Percentiles rank a stretch among this genome's conserved stretches.
Evolutionary conservation across 2,329 filamentous ascomycete genomes (phyloP).

Genomic region (Cercospora janseana): DNA sequence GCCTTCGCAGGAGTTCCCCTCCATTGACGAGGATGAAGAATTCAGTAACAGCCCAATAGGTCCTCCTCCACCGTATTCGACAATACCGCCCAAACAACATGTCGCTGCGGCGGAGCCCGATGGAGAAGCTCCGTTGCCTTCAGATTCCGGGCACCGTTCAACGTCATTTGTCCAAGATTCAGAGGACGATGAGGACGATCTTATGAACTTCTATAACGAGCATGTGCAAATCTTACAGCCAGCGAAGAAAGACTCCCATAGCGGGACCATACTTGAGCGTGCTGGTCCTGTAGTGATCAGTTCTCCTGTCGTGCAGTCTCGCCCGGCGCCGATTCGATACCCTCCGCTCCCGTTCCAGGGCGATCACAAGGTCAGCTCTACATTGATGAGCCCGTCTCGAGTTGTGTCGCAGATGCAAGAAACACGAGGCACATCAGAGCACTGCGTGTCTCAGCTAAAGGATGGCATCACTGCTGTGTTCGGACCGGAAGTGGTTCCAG

Average conservation of each 20-base stretch:
- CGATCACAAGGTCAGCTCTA: background rate
- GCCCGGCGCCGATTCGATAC: background rate
- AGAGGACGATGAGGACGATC: slow-evolving; percentile 33
- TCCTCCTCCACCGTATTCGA: slow-evolving; percentile 48
- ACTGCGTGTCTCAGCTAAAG: too few species aligned
- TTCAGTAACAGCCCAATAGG: slow-evolving; percentile 21
- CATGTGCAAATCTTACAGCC: slow-evolving; percentile 4
- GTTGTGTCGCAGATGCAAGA: too few species aligned
- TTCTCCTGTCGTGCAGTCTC: slow-evolving; percentile 1
- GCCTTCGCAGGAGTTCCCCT: slow-evolving; percentile 36
- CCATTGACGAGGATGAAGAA: slow-evolving; percentile 40
- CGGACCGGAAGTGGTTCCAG: background rate
- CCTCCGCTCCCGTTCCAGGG: background rate
- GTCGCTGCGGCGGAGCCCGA: background rate
- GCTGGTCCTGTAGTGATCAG: background rate
- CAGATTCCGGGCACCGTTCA: background rate
- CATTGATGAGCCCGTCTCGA: slow-evolving; percentile 1
- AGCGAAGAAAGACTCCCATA: background rate
- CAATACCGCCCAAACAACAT: slow-evolving; percentile 32
- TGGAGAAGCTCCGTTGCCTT: background rate
- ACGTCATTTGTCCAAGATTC: slow-evolving; percentile 27
- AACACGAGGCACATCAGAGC: too few species aligned
- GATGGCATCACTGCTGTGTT: slow-evolving; percentile 6
- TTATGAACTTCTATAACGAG: slow-evolving; percentile 28
- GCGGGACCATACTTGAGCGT: background rate